phyloP scores from a whole-genome alignment of 2,329 filamentous ascomycete genomes.

The Alternaria dauci region DNA sequence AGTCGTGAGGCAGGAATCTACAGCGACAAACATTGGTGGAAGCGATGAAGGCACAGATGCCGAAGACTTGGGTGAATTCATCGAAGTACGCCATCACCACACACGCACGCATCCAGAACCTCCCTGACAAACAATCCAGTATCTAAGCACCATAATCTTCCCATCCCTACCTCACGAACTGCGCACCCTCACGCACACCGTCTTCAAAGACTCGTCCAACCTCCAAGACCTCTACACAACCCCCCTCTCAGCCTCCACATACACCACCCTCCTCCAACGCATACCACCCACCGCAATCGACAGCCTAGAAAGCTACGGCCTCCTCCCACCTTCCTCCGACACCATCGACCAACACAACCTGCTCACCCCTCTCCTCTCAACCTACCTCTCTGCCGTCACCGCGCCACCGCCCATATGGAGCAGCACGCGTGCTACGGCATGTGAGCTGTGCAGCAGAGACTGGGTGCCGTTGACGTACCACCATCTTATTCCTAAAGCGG shows the following conservation, averaged over 20 bases:
- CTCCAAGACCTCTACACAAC: constrained; percentile 66
- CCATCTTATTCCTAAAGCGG: constrained; percentile 80
- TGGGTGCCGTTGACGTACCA: constrained; percentile 84
- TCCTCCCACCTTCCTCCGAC: constrained; percentile 60
- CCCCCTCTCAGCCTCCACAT: constrained; percentile 62
- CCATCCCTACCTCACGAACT: constrained; percentile 68
- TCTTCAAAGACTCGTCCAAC: constrained; percentile 58
- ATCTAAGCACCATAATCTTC: constrained; percentile 76
- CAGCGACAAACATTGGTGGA: constrained; percentile 24
- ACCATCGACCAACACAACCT: constrained; percentile 59
- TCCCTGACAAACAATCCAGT: constrained; percentile 53
- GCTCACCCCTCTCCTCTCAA: constrained; percentile 68
- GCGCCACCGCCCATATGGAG: constrained; percentile 71
- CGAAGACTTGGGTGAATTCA: constrained; percentile 80
- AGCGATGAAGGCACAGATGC: constrained; percentile 53
- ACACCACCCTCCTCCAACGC: constrained; percentile 60
- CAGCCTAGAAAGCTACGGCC: constrained; percentile 71
- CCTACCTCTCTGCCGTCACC: constrained; percentile 67
- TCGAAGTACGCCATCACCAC: constrained; percentile 62
- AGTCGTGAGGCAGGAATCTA: constrained; percentile 14
- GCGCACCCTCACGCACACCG: constrained; percentile 67
- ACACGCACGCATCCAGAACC: neutral
- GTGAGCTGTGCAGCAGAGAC: constrained; percentile 78
- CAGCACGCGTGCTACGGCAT: constrained; percentile 63
- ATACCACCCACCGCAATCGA: constrained; percentile 71